Conservation (phyloP, 225 moss, liverwort and hornwort species). For the Neckera pumila region DNA sequence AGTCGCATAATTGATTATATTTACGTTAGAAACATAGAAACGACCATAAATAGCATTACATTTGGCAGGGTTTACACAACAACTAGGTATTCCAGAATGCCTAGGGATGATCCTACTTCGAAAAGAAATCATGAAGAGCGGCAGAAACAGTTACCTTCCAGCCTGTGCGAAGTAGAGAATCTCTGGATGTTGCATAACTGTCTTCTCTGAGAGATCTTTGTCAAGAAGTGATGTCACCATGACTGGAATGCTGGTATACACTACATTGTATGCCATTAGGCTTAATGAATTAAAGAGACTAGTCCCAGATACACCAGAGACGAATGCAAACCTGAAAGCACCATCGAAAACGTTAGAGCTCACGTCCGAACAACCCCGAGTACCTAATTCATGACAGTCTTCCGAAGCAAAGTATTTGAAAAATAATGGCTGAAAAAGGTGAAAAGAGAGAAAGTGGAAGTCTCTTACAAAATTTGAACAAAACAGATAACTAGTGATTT, state of each 20-base stretch:
- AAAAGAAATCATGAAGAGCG: not conserved
- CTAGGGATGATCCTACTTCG: not conserved
- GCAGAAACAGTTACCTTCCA: constrained; percentile 52
- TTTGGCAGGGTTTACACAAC: not conserved
- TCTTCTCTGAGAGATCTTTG: constrained; percentile 82
- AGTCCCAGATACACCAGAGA: constrained; percentile 92
- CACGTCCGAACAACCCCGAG: not conserved
- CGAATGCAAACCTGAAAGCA: constrained; percentile 66
- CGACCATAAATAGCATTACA: not conserved
- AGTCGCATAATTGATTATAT: not conserved
- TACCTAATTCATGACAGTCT: not conserved
- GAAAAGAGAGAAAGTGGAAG: not conserved
- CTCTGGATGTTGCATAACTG: constrained; percentile 82
- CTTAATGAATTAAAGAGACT: constrained; percentile 96
- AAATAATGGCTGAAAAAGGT: not conserved
- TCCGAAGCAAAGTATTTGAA: not conserved
- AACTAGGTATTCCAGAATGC: not conserved
- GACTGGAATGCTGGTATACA: constrained; percentile 89
- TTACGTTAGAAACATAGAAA: not conserved
- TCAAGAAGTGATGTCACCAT: constrained; percentile 80
- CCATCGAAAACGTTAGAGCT: constrained; percentile 7
- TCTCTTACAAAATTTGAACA: constrained; percentile 83
- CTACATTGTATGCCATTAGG: constrained; percentile 93
- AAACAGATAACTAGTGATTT: constrained; percentile 93
- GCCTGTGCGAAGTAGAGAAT: constrained; percentile 88